phyloP scores from a whole-genome alignment of 176 grass and related monocot species.

The Elymus sibiricus region DNA sequence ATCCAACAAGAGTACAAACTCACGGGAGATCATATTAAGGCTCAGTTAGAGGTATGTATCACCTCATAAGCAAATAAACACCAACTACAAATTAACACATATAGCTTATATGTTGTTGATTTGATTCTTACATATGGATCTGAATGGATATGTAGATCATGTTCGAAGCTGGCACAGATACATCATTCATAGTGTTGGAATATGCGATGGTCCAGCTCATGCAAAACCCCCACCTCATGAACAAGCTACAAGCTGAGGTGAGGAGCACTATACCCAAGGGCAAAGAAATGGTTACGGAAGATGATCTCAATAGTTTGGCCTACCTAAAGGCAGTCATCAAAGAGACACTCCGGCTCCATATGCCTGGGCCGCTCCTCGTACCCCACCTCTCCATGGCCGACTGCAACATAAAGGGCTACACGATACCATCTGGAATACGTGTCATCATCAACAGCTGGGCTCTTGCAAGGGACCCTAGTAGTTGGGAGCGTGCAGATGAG shows the following conservation, averaged over 20 bases:
- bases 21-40: background rate
- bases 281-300: background rate
- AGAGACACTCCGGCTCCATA: slow-evolving; percentile 14
- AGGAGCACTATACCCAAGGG: background rate
- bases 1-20: background rate
- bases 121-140: background rate
- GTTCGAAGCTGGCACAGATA: slow-evolving; percentile 40
- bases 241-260: background rate
- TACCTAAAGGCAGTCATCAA: background rate
- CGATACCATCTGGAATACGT: slow-evolving; percentile 7
- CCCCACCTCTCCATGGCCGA: slow-evolving; percentile 28
- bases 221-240: background rate
- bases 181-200: slow-evolving; percentile 31
- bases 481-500: slow-evolving; percentile 9
- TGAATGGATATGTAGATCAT: background rate
- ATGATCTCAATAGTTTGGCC: background rate
- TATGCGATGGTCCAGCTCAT: slow-evolving; percentile 25
- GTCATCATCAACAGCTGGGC: background rate
- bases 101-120: background rate
- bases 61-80: background rate
- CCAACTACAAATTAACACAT: background rate
- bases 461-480: slow-evolving; percentile 10
- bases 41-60: background rate
- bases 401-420: slow-evolving; percentile 28
- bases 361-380: slow-evolving; percentile 32